Conservation (phyloP, 208 protist genomes). For the Acanthamoeba pearcei region DNA sequence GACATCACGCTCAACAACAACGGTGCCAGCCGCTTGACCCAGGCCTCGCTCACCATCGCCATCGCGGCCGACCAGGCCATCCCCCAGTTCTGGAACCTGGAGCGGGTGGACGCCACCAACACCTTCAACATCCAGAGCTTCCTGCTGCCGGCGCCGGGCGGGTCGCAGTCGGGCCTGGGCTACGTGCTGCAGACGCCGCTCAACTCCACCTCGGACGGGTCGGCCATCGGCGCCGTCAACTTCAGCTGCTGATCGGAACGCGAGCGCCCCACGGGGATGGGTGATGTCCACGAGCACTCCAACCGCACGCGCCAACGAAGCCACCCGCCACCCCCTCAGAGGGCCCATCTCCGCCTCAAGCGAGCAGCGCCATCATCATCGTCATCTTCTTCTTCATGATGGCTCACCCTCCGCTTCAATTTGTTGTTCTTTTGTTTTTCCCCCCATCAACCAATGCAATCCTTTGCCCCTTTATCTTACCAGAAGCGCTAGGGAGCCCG, state of each 20-base stretch:
- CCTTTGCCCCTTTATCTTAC: background rate
- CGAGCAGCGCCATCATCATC: too few species aligned
- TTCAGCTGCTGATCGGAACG: background rate
- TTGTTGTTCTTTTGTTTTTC: background rate
- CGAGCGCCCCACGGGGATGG: too few species aligned
- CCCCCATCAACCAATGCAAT: background rate
- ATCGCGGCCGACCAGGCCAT: slow-evolving; percentile 3
- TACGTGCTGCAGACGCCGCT: slow-evolving; percentile 43
- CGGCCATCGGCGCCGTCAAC: background rate
- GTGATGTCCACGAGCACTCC: too few species aligned
- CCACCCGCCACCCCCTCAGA: too few species aligned
- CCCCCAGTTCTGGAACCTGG: slow-evolving; percentile 35
- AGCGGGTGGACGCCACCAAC: background rate
- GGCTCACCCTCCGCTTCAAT: too few species aligned
- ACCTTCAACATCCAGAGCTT: background rate
- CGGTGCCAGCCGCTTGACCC: background rate
- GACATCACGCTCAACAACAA: slow-evolving; percentile 10
- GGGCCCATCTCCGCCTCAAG: too few species aligned
- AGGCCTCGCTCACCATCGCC: background rate
- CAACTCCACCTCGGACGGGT: background rate
- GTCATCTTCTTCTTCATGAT: too few species aligned
- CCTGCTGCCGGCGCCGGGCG: background rate
- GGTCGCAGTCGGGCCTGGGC: background rate
- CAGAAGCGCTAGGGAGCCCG: background rate
- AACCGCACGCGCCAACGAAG: too few species aligned